Percentiles rank a stretch among this genome's conserved stretches.
Conservation (phyloP, 2,329 filamentous ascomycete species). For the Fusarium goolgardi region DNA sequence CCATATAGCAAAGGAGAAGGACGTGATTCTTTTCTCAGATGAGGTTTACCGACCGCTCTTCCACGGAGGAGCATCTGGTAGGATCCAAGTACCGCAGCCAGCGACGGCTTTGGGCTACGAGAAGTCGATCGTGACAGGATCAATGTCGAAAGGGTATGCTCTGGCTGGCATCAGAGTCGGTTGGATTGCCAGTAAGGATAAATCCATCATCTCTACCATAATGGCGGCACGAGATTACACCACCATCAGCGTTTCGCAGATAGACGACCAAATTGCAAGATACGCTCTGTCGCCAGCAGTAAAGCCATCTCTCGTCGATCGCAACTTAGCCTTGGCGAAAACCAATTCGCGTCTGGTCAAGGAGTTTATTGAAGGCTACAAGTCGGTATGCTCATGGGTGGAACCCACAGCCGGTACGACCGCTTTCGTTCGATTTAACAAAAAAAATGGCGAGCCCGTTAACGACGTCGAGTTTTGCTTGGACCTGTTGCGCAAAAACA, state of each 20-base stretch:
- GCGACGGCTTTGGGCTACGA: constrained; percentile 77
- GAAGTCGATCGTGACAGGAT: constrained; percentile 78
- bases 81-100: constrained; percentile 66
- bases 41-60: constrained; percentile 89
- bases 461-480: constrained; percentile 80
- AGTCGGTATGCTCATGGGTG: constrained; percentile 74
- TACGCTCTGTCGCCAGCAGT: constrained; percentile 73
- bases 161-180: constrained; percentile 84
- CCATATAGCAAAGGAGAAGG: constrained; percentile 69
- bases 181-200: constrained; percentile 79
- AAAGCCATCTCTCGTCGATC: constrained; percentile 58
- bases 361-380: constrained; percentile 73
- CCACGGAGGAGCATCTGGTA: constrained; percentile 69
- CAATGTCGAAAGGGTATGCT: constrained; percentile 87
- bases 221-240: constrained; percentile 81
- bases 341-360: constrained; percentile 75
- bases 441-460: constrained; percentile 68
- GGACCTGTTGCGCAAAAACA: constrained; percentile 73
- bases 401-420: constrained; percentile 84
- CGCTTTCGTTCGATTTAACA: constrained; percentile 77
- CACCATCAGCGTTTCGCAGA: constrained; percentile 83
- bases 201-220: constrained; percentile 70
- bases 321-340: constrained; percentile 71
- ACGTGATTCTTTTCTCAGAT: constrained; percentile 77
- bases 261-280: constrained; percentile 82